Evolutionary conservation across 208 protist genomes (phyloP).

Genomic region (Trypanosoma theileri): DNA sequence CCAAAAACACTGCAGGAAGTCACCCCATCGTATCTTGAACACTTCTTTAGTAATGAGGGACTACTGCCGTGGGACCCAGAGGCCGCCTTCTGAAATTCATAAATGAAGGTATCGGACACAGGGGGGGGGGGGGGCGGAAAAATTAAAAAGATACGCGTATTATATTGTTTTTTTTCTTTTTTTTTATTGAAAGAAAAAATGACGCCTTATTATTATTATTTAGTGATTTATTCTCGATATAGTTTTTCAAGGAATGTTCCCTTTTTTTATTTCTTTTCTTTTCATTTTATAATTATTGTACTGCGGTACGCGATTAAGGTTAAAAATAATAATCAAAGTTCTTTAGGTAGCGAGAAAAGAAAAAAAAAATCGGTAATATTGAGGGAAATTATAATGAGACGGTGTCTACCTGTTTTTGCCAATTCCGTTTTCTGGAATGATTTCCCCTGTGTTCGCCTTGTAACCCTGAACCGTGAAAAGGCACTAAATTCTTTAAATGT

Average conservation of each 20-base stretch:
- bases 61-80: constrained; percentile 21
- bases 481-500: constrained; percentile 63
- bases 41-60: constrained; percentile 16
- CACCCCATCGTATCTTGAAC: constrained; percentile 23
- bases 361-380: not conserved
- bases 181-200: constrained; percentile 2
- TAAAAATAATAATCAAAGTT: too few relatives aligned
- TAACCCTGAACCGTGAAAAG: constrained; percentile 59
- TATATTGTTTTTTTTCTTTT: not conserved
- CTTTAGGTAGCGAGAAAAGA: too few relatives aligned
- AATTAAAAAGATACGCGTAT: not conserved
- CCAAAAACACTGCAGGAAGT: constrained; percentile 57
- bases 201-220: constrained; percentile 1
- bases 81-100: not conserved
- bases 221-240: not conserved
- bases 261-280: constrained; percentile 1
- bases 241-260: too few relatives aligned
- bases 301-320: too few relatives aligned
- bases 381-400: constrained; percentile 23
- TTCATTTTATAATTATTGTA: too few relatives aligned
- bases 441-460: constrained; percentile 45
- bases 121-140: constrained; percentile 19
- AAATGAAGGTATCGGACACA: not conserved
- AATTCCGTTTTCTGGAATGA: constrained; percentile 46
- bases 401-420: constrained; percentile 10